A percentile compares a stretch with the other conserved stretches of the same genome.
phyloP scores from a whole-genome alignment of 352 stramenopile species.

The Globisporangium cystogenes region DNA sequence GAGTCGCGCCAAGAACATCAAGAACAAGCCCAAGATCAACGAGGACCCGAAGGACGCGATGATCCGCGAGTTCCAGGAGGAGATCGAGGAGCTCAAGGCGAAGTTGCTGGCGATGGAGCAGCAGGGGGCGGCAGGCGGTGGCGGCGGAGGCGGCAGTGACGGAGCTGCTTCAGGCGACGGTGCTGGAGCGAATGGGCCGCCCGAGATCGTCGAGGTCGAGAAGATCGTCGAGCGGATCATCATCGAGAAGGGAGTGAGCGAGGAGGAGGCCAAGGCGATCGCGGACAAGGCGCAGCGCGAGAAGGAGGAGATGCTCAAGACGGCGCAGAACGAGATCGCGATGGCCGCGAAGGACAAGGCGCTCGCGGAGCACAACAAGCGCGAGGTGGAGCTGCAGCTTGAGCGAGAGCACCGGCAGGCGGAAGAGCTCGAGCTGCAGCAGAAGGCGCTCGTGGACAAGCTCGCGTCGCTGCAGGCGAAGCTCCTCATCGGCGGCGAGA shows the following conservation, averaged over 20 bases:
- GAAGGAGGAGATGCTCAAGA: slow-evolving; percentile 68
- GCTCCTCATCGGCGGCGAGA: slow-evolving; percentile 88
- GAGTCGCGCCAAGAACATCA: slow-evolving; percentile 99
- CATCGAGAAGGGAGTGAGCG: slow-evolving; percentile 78
- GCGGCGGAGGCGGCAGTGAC: slow-evolving; percentile 4
- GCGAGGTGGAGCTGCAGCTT: slow-evolving; percentile 80
- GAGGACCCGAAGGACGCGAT: slow-evolving; percentile 97
- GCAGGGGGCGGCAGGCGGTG: slow-evolving; percentile 15
- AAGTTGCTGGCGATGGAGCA: slow-evolving; percentile 61
- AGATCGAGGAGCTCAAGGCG: slow-evolving; percentile 93
- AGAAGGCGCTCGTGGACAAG: slow-evolving; percentile 80
- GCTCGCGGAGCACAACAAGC: slow-evolving; percentile 83
- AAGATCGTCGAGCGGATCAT: slow-evolving; percentile 84
- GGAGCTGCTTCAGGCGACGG: not conserved
- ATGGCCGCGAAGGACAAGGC: slow-evolving; percentile 75
- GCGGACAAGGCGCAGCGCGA: slow-evolving; percentile 66
- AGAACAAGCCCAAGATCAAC: slow-evolving; percentile 98
- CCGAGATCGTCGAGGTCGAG: slow-evolving; percentile 68
- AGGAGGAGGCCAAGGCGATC: slow-evolving; percentile 69
- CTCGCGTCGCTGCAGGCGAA: slow-evolving; percentile 91
- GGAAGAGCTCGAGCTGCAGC: slow-evolving; percentile 58
- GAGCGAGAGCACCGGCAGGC: slow-evolving; percentile 82
- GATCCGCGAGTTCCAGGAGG: slow-evolving; percentile 95
- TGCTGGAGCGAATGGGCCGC: slow-evolving; percentile 7
- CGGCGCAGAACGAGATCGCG: slow-evolving; percentile 64